Percentiles rank a stretch among this genome's conserved stretches.
Conservation (phyloP, 2,329 filamentous ascomycete species). For the Diaporthe citriasiana region DNA sequence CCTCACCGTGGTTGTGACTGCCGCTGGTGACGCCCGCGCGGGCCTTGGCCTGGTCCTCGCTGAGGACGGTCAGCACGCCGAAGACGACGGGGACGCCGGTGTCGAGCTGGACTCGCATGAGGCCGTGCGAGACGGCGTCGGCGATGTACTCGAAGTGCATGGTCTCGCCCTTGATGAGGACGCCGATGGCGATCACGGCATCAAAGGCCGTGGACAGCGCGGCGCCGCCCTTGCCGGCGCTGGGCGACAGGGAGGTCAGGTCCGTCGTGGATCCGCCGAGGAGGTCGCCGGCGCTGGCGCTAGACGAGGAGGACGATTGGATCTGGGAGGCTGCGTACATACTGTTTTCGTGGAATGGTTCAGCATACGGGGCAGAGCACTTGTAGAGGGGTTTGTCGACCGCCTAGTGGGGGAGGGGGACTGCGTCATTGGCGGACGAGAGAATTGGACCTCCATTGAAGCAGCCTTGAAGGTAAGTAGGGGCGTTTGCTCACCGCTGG, state of each 20-base stretch:
- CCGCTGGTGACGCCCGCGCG: conserved; percentile 80
- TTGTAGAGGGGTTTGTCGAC: conserved; percentile 29
- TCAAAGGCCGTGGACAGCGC: conserved; percentile 80
- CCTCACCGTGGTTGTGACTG: conserved; percentile 93
- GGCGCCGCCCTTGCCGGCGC: conserved; percentile 46
- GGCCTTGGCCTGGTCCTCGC: conserved; percentile 87
- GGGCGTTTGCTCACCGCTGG: conserved; percentile 73
- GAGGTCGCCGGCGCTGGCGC: conserved; percentile 77
- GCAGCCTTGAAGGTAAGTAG: neutral
- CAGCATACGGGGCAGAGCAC: conserved; percentile 37
- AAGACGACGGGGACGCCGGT: conserved; percentile 91
- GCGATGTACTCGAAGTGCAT: conserved; percentile 99
- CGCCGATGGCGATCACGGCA: conserved; percentile 93
- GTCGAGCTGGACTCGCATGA: conserved; percentile 96
- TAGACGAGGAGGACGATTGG: conserved; percentile 76
- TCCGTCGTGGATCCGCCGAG: conserved; percentile 79
- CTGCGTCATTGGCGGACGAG: neutral
- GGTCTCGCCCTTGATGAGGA: conserved; percentile 97
- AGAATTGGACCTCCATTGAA: neutral
- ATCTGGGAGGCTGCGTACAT: conserved; percentile 89
- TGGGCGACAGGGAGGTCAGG: conserved; percentile 63
- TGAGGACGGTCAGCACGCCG: conserved; percentile 90
- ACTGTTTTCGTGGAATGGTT: neutral
- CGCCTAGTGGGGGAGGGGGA: neutral
- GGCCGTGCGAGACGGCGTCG: conserved; percentile 88